phyloP scores from a whole-genome alignment of 352 stramenopile genomes.

The Phytophthora megakarya region DNA sequence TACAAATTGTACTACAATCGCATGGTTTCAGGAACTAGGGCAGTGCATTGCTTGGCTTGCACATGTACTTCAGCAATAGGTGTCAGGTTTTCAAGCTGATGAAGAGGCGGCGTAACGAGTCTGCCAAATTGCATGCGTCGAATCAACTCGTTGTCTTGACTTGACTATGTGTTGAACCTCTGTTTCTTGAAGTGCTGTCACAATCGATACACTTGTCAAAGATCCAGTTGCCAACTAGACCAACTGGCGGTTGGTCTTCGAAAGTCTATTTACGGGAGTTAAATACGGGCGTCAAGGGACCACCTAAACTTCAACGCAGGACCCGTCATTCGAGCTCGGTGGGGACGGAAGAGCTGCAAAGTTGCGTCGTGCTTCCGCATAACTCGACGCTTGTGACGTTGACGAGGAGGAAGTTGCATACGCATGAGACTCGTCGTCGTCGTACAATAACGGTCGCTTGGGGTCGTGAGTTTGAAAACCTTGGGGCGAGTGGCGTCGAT shows the following conservation, averaged over 20 bases:
- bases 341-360: constrained; percentile 55
- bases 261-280: constrained; percentile 1
- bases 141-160: not conserved
- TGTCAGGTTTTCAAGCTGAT: no score
- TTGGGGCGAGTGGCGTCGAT: constrained; percentile 28
- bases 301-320: constrained; percentile 36
- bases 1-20: no score
- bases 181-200: not conserved
- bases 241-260: no score
- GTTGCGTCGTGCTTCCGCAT: constrained; percentile 60
- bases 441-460: constrained; percentile 68
- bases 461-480: constrained; percentile 48
- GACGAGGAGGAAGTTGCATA: constrained; percentile 27
- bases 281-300: constrained; percentile 14
- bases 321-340: constrained; percentile 28
- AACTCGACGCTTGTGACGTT: constrained; percentile 46
- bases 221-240: no score
- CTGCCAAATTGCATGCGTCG: not conserved
- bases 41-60: not conserved
- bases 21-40: no score
- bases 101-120: not conserved
- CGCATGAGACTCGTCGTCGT: constrained; percentile 34
- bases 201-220: not conserved
- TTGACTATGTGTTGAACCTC: not conserved
- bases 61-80: no score